A percentile compares a stretch with the other conserved stretches of the same genome.
Evolutionary conservation across 257 asterid species (phyloP).

Genomic region (Hygrophila difformis): DNA sequence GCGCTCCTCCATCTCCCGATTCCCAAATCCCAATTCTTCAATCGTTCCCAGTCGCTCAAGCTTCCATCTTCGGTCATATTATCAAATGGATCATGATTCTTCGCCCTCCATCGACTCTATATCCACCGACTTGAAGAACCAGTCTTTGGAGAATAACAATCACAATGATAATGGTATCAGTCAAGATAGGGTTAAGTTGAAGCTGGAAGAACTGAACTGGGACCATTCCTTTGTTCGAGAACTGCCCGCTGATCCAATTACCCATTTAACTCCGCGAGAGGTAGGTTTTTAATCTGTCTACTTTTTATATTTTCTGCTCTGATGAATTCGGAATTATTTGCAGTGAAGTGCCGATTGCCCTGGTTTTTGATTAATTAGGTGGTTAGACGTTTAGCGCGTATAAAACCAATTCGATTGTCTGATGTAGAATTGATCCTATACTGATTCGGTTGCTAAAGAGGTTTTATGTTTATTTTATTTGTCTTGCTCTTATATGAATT

Average conservation of each 20-base stretch:
- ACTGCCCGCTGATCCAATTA: conserved; percentile 54
- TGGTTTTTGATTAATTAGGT: neutral
- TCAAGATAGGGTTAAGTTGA: conserved; percentile 21
- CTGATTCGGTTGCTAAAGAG: conserved; percentile 40
- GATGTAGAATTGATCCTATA: conserved; percentile 15
- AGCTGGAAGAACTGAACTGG: conserved; percentile 63
- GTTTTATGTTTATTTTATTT: too few relatives aligned
- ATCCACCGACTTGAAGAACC: conserved; percentile 35
- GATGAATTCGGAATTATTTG: neutral
- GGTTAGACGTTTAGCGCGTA: neutral
- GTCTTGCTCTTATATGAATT: too few relatives aligned
- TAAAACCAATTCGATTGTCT: neutral
- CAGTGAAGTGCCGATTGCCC: neutral
- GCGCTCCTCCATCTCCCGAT: conserved; percentile 11
- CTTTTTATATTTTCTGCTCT: neutral
- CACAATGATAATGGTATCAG: neutral
- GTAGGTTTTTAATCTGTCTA: conserved; percentile 14
- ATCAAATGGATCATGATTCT: conserved; percentile 33
- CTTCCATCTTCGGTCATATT: conserved; percentile 14
- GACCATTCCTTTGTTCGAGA: conserved; percentile 62
- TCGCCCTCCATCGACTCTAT: conserved; percentile 34
- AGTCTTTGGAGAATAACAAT: conserved; percentile 19
- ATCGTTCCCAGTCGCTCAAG: conserved; percentile 3
- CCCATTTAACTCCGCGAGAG: conserved; percentile 55
- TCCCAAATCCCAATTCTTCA: conserved; percentile 19